These are phyloP conservation scores for Diutina pseudorugosa DNA, from an alignment of 1,139 yeast species.

Conservation along the genomic window DNA sequence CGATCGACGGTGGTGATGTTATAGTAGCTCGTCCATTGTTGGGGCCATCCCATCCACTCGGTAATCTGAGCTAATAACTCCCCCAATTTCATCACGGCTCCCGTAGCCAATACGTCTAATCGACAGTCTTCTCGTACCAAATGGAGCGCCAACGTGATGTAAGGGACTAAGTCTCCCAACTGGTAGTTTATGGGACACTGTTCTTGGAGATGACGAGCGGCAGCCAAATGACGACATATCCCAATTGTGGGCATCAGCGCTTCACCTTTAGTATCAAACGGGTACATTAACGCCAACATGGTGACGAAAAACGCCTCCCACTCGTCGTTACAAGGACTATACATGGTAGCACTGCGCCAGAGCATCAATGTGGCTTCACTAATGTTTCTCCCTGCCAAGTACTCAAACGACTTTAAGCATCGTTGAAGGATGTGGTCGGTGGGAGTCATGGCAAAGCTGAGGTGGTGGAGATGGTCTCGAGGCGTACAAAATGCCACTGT, in stretches of 20 bases:
- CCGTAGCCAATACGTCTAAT: constrained; percentile 37
- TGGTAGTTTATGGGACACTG: constrained; percentile 20
- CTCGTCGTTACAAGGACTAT: constrained; percentile 32
- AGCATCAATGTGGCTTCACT: constrained; percentile 46
- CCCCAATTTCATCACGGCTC: constrained; percentile 30
- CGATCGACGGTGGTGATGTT: constrained; percentile 21
- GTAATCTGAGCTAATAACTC: constrained; percentile 49
- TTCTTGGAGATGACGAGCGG: constrained; percentile 21
- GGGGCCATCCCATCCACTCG: constrained; percentile 67
- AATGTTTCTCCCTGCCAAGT: constrained; percentile 45
- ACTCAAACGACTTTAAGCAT: constrained; percentile 38
- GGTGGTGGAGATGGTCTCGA: constrained; percentile 13
- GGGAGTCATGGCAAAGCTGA: constrained; percentile 36
- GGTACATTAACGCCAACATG: constrained; percentile 34
- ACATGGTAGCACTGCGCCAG: constrained; percentile 49
- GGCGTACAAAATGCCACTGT: constrained; percentile 14
- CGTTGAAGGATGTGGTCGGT: constrained; percentile 25
- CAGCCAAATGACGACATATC: constrained; percentile 27
- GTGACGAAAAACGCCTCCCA: constrained; percentile 55
- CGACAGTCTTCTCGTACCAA: constrained; percentile 63
- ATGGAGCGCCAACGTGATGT: constrained; percentile 58
- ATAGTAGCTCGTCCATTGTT: constrained; percentile 52
- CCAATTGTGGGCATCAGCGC: constrained; percentile 13
- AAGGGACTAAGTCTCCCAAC: constrained; percentile 41
- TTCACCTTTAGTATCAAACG: constrained; percentile 14